phyloP scores from a whole-genome alignment of 2,329 filamentous ascomycete genomes.

The Hymenoscyphus fructigenus region DNA sequence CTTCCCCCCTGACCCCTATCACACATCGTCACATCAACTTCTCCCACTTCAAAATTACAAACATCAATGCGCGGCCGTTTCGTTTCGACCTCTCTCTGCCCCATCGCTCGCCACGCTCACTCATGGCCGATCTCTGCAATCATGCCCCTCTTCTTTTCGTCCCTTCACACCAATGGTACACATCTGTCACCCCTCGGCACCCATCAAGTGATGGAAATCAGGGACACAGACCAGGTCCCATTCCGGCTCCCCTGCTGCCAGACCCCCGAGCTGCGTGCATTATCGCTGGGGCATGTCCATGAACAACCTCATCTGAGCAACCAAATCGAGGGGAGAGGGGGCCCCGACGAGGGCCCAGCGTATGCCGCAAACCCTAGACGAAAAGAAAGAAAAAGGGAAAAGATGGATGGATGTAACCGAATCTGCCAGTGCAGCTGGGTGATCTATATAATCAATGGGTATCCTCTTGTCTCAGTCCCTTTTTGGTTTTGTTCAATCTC shows the following conservation, averaged over 20 bases:
- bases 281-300: slow-evolving; percentile 7
- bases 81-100: background rate
- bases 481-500: background rate
- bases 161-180: background rate
- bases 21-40: background rate
- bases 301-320: slow-evolving; percentile 10
- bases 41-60: background rate
- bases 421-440: background rate
- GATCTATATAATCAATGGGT: slow-evolving; percentile 8
- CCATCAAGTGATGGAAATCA: background rate
- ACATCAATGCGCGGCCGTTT: background rate
- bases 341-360: slow-evolving; percentile 4
- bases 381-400: background rate
- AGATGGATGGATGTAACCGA: slow-evolving; percentile 6
- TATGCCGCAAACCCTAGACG: slow-evolving; percentile 7
- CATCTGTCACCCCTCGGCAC: background rate
- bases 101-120: background rate
- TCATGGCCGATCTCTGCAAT: background rate
- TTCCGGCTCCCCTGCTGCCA: background rate
- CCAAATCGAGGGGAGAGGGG: background rate
- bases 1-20: background rate
- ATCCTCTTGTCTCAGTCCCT: background rate
- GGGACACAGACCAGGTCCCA: background rate
- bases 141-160: background rate
- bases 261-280: background rate